Base-by-base conservation (phyloP, 108 stramenopile genomes). In the Conticribra guillardii region DNA sequence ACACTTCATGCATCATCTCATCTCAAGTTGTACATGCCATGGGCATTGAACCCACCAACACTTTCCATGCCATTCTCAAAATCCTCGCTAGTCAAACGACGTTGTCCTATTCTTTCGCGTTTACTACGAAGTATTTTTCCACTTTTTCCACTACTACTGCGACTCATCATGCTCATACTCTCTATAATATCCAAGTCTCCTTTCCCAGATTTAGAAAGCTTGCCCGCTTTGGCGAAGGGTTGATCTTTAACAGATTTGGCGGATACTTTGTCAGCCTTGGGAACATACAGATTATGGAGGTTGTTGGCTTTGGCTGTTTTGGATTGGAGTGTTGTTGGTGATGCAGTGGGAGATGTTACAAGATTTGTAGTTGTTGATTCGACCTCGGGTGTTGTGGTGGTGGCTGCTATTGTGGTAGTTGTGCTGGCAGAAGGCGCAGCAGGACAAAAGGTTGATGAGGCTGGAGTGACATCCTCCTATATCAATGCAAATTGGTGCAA, bases 401-500 rank as follows among this genome's bases (percentile, higher is more conserved):
- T 46, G 26, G 58, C 50, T 16, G 44, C 69, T 11, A 48, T 45
- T 4, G 58, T 24, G 5, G 7, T 55, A 15, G 53, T 32, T 15
- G 69, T 49, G 19, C 51, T 55, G 16, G 69, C 50, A 7, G 58
- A 53, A 7, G 41, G 37, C 19, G 33, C 29, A 4, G 72, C 62
- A n/a, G 72, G 63, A 54, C 72, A 73, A 37, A 65, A 73, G 2
- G 54, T 30, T 24, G 45, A 45, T 0, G 72, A 54, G 0, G 72
- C 56, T 1, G 46, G 31, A 8, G 55, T 37, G 23, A 46, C 52
- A 51, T 62, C 62, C 72, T 73, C 29, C 22, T 1, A 64, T 4
- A 50, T 2, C 21, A 48, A 28, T 14, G 24, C 9, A 52, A 0
- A 33, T 24, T 28, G 3, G 11, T n/a, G n/a, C n/a, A n/a, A n/a